phyloP scores from a whole-genome alignment of 768 basidiomycete species.

The Boletus insuetus region DNA sequence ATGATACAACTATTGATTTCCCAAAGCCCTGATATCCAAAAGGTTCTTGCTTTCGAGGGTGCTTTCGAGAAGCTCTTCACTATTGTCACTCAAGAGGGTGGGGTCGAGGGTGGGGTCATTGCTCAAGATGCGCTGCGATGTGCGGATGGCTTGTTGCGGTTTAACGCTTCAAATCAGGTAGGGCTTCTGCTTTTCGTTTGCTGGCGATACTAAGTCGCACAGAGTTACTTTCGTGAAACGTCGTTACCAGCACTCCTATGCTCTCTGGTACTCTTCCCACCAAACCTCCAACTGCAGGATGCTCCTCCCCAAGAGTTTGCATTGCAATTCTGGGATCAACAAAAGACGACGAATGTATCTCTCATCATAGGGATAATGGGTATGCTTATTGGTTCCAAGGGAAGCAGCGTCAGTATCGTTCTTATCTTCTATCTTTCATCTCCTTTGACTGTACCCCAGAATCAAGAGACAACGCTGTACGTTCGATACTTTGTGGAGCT shows the following conservation, averaged over 20 bases:
- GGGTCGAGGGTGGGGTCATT: constrained; percentile 86
- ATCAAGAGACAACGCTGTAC: constrained; percentile 54
- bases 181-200: constrained; percentile 9
- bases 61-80: constrained; percentile 95
- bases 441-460: constrained; percentile 34
- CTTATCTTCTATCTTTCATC: not conserved
- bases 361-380: constrained; percentile 83
- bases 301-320: constrained; percentile 85
- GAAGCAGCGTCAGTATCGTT: constrained; percentile 49
- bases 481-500: constrained; percentile 84
- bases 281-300: constrained; percentile 54
- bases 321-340: constrained; percentile 93
- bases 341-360: constrained; percentile 78
- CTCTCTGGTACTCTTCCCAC: constrained; percentile 69
- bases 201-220: constrained; percentile 15
- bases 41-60: constrained; percentile 94
- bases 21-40: constrained; percentile 92
- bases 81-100: constrained; percentile 83
- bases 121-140: constrained; percentile 84
- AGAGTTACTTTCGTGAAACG: constrained; percentile 98
- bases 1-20: constrained; percentile 79
- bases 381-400: constrained; percentile 77
- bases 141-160: constrained; percentile 82
- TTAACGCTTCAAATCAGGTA: constrained; percentile 95
- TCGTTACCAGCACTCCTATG: constrained; percentile 65